These are phyloP conservation scores for Mycena pura DNA, from an alignment of 768 basidiomycete genomes.

Conservation along the genomic window DNA sequence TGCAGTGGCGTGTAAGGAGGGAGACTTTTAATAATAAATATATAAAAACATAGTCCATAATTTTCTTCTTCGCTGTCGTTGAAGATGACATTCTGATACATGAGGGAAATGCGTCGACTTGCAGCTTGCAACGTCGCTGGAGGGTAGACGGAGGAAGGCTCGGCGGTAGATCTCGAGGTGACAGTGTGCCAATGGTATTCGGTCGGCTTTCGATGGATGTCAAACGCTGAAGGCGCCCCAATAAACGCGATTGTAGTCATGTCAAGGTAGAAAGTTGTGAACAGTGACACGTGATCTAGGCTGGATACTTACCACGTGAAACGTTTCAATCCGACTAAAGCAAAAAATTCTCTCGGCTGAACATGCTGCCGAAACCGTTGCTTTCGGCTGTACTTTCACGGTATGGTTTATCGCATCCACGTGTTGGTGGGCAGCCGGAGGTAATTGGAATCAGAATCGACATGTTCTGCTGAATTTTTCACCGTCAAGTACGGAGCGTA, in stretches of 20 bases:
- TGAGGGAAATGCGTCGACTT: conserved; percentile 68
- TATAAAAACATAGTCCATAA: conserved; percentile 10
- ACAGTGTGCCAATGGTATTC: conserved; percentile 33
- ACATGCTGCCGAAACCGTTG: too few species aligned
- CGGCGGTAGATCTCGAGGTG: conserved; percentile 19
- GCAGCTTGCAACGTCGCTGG: conserved; percentile 68
- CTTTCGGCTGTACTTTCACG: too few species aligned
- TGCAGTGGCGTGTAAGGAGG: conserved; percentile 25
- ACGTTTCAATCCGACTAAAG: too few species aligned
- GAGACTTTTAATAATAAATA: neutral
- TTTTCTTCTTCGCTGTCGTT: conserved; percentile 45
- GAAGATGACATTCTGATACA: conserved; percentile 80
- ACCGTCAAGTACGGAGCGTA: too few species aligned
- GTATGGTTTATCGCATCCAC: too few species aligned
- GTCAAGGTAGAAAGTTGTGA: too few species aligned
- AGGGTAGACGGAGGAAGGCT: conserved; percentile 42
- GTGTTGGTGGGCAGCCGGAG: too few species aligned
- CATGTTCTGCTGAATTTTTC: too few species aligned
- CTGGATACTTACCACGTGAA: too few species aligned
- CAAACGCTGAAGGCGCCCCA: conserved; percentile 21
- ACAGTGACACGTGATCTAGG: too few species aligned
- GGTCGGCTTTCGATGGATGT: conserved; percentile 16
- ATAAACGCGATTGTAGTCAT: conserved; percentile 26
- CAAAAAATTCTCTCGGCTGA: too few species aligned
- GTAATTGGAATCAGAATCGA: too few species aligned